A percentile compares a stretch with the other conserved stretches of the same genome.
Conservation (phyloP, 1,284 basidiomycete species). For the Cutaneotrichosporon dermatis region DNA sequence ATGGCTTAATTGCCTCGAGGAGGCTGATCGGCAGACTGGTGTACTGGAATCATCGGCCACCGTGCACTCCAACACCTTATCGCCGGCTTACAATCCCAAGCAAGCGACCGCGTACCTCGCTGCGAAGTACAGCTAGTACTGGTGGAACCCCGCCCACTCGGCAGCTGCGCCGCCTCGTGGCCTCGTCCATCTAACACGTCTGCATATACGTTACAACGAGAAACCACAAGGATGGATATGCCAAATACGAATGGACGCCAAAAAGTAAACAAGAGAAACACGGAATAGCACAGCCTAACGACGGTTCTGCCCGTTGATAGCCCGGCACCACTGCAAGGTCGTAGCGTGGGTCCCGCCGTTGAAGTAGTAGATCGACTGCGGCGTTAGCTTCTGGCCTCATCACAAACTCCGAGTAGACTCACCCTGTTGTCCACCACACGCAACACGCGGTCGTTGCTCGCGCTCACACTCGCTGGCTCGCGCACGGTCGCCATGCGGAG, state of each 20-base stretch:
- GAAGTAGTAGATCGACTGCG: constrained; percentile 79
- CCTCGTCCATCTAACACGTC: background rate
- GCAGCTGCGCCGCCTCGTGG: too few relatives aligned
- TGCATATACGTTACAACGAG: constrained; percentile 6
- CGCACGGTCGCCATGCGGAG: constrained; percentile 83
- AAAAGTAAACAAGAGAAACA: background rate
- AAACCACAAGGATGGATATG: background rate
- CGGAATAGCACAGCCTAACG: constrained; percentile 2
- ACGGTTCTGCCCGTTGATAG: constrained; percentile 40
- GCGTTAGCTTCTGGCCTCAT: background rate
- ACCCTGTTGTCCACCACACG: constrained; percentile 46
- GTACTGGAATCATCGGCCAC: too few relatives aligned
- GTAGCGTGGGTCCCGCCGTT: constrained; percentile 75
- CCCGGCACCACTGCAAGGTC: constrained; percentile 74
- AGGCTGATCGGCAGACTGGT: too few relatives aligned
- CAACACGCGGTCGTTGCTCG: constrained; percentile 62
- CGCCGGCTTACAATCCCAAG: too few relatives aligned
- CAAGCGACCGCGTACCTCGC: too few relatives aligned
- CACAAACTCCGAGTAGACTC: constrained; percentile 47
- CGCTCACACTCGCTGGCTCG: constrained; percentile 80
- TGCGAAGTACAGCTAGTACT: too few relatives aligned
- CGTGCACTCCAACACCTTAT: too few relatives aligned
- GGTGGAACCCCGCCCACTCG: too few relatives aligned
- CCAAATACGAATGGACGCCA: background rate
- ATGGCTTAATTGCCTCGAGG: too few relatives aligned